These are phyloP conservation scores for Fraxinus baroniana DNA, from an alignment of 305 asterid genomes.

Conservation along the genomic window DNA sequence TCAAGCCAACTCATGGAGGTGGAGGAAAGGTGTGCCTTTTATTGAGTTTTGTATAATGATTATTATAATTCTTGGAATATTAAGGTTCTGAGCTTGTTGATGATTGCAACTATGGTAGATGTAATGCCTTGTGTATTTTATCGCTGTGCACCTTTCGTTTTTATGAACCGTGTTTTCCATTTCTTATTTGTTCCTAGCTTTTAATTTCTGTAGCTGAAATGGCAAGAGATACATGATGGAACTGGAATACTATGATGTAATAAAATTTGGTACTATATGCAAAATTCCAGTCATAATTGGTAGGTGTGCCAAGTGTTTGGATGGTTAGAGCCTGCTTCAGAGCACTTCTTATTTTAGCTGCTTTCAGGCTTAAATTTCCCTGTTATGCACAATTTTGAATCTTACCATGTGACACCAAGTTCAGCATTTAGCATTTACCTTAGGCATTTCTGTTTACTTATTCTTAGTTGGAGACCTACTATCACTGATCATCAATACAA, in stretches of 20 bases:
- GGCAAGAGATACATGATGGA: conserved; percentile 12
- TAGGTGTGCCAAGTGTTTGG: conserved; percentile 9
- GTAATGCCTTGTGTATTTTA: not conserved
- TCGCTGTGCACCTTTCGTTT: not conserved
- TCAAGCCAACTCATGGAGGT: conserved; percentile 99
- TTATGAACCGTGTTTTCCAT: not conserved
- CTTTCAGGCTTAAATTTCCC: conserved; percentile 11
- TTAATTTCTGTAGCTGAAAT: not conserved
- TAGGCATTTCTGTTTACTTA: conserved; percentile 15
- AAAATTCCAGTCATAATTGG: conserved; percentile 7
- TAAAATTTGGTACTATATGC: conserved; percentile 11
- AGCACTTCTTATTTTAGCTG: conserved; percentile 11
- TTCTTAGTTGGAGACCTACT: not conserved
- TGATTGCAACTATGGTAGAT: conserved; percentile 12
- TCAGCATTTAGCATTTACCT: not conserved
- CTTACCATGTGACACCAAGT: not conserved
- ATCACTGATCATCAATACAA: conserved; percentile 3
- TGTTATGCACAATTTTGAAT: not conserved
- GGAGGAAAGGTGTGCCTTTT: conserved; percentile 79
- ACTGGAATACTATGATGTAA: conserved; percentile 1
- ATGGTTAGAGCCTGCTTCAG: conserved; percentile 16
- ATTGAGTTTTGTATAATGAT: conserved; percentile 16
- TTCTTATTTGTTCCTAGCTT: not conserved
- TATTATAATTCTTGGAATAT: not conserved
- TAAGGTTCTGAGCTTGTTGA: conserved; percentile 10